Conservation (phyloP, 176 grass and related monocot genomes). For the Raddia distichophylla region DNA sequence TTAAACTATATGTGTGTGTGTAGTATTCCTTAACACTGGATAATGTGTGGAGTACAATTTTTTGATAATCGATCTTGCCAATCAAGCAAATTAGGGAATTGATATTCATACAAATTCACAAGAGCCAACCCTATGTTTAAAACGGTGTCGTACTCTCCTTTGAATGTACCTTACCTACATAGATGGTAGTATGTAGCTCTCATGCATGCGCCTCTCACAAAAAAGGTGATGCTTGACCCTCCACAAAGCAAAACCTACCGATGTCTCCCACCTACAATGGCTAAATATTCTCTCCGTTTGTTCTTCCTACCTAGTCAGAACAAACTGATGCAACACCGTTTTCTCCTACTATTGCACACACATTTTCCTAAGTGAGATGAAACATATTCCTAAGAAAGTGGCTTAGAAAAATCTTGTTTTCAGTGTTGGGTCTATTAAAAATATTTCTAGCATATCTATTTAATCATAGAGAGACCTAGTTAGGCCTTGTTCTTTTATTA, state of each 20-base stretch:
- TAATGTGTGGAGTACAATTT: too few species aligned
- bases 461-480: too few species aligned
- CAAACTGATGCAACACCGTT: conserved; percentile 12
- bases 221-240: conserved; percentile 14
- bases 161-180: not conserved
- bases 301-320: conserved; percentile 1
- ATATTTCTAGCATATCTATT: too few species aligned
- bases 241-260: not conserved
- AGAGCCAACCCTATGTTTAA: not conserved
- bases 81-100: not conserved
- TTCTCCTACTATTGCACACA: not conserved
- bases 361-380: too few species aligned
- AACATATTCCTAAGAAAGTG: too few species aligned
- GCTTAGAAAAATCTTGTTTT: too few species aligned
- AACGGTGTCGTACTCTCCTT: not conserved
- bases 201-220: not conserved
- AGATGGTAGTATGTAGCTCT: conserved; percentile 5
- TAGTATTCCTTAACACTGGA: too few species aligned
- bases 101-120: not conserved
- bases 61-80: too few species aligned
- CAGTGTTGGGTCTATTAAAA: too few species aligned
- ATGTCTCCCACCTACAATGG: not conserved
- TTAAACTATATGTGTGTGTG: too few species aligned
- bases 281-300: conserved; percentile 10
- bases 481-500: too few species aligned